Percentiles rank a stretch among this genome's conserved stretches.
These are phyloP conservation scores for Fusarium sp. DNA, from an alignment of 2,329 filamentous ascomycete genomes.

Conservation along the genomic window DNA sequence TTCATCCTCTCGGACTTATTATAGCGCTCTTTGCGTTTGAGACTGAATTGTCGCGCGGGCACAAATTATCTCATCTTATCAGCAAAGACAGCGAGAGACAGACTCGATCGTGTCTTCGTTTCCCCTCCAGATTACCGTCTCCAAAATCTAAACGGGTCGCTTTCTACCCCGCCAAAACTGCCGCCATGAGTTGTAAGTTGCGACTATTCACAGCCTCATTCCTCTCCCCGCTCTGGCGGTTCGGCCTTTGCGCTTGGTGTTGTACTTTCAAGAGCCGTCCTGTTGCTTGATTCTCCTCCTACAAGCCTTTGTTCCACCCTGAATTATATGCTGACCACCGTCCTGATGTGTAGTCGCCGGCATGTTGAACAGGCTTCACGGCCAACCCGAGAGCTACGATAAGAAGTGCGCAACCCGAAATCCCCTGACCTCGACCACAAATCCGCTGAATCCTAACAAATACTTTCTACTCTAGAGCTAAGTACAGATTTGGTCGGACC, in stretches of 20 bases:
- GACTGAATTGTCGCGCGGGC: conserved; percentile 21
- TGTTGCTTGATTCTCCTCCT: not conserved
- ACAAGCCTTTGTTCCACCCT: not conserved
- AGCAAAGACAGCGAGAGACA: not conserved
- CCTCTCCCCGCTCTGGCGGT: conserved; percentile 35
- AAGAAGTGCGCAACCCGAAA: conserved; percentile 78
- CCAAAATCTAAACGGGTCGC: conserved; percentile 23
- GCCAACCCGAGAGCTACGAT: conserved; percentile 98
- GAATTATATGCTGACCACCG: conserved; percentile 41
- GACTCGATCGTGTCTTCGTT: conserved; percentile 7
- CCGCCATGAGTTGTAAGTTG: conserved; percentile 51
- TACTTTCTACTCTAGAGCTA: conserved; percentile 66
- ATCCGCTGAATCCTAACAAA: conserved; percentile 43
- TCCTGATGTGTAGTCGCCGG: conserved; percentile 71
- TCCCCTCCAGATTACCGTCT: conserved; percentile 16
- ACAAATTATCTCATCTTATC: not conserved
- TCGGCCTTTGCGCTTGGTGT: conserved; percentile 17
- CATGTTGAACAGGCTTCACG: conserved; percentile 96
- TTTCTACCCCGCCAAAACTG: conserved; percentile 45
- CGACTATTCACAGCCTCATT: conserved; percentile 43
- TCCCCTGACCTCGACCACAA: conserved; percentile 15
- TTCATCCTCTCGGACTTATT: conserved; percentile 12
- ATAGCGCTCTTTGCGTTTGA: conserved; percentile 13
- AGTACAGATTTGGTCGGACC: conserved; percentile 92
- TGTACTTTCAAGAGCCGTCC: not conserved